A percentile compares a stretch with the other conserved stretches of the same genome.
Evolutionary conservation across 1,284 basidiomycete genomes (phyloP).

Genomic region (Tetrapyrgos nigripes): DNA sequence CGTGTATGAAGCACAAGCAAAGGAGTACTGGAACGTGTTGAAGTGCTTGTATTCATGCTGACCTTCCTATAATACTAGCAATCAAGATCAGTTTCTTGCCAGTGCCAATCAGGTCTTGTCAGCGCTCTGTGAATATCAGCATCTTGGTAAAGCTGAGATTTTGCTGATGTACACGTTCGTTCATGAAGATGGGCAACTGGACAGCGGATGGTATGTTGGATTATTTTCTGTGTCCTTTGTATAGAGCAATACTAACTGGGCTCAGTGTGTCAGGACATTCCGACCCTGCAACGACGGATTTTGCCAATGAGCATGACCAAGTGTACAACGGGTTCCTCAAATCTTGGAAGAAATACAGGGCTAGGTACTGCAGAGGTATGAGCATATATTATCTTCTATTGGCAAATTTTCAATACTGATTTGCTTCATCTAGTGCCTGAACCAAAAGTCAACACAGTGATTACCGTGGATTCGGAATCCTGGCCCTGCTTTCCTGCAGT

Average conservation of each 20-base stretch:
- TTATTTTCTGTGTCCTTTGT: too few species aligned
- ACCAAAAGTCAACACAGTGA: too few species aligned
- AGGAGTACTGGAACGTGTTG: neutral
- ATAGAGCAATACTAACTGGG: too few species aligned
- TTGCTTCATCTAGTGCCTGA: too few species aligned
- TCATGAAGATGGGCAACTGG: neutral
- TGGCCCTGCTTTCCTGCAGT: too few species aligned
- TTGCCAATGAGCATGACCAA: neutral
- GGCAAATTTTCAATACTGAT: too few species aligned
- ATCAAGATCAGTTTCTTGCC: neutral
- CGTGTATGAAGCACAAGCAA: neutral
- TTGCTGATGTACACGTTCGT: neutral
- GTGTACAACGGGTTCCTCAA: neutral
- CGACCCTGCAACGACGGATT: neutral
- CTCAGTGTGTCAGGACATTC: neutral
- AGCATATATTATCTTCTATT: too few species aligned
- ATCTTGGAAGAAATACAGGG: neutral
- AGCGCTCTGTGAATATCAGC: neutral
- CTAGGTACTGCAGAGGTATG: too few species aligned
- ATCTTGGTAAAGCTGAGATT: neutral
- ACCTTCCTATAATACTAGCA: neutral
- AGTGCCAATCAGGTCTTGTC: neutral
- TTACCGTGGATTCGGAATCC: too few species aligned
- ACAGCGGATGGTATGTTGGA: neutral
- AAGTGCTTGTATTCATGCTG: neutral